Base-by-base conservation (phyloP, 2,329 filamentous ascomycete genomes). In the Teratosphaeriaceae sp. region DNA sequence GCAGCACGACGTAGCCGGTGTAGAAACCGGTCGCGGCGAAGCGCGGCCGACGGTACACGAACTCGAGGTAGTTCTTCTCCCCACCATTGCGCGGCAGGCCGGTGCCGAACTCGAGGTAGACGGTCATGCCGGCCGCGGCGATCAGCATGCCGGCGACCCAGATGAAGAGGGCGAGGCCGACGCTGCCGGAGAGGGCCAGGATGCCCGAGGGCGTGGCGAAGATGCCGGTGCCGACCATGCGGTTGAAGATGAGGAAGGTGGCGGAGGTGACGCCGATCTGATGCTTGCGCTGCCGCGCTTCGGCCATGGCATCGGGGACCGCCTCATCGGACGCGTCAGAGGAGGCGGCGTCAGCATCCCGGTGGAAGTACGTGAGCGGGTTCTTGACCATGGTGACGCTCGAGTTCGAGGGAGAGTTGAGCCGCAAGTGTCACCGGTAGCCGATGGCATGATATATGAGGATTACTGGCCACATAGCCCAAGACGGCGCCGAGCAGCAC, bases 61-160 rank as follows among this genome's bases (percentile, higher is more conserved):
- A 80, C 57, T 83, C 79, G 50, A 83, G 76, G 54, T 83, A 82
- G 61, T 80, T 80, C 66, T 82, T 81, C 61, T 82, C 78, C 15
- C 79, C 79, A 30, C 79, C 79, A 57, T 81, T 82, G 38, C 73
- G 71, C 33, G 80, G 80, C 34, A 84, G 73, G 0, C 74, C 78
- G 1, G 78, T 82, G 19, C 80, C 80, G 45, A 79, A 81, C 58
- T 84, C 80, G 44, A 84, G 67, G 49, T 81, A 82, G 16, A 82
- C 77, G n/a, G 75, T 72, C 41, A 79, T 76, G 44, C 80, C 80
- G 9, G 77, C 76, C 11, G 66, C 70, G 3, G 80, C 77, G 50
- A 84, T 81, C 39, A 81, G 53, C 64, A 76, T 76, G 20, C 79
- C 80, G 1, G 67, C 68, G 1, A 82, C 67, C 80, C 80, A 84